Evolutionary conservation across 345 rosid genomes (phyloP), one percentile per base, ranked within the genome.

Genomic region (Combretum micranthum): DNA sequence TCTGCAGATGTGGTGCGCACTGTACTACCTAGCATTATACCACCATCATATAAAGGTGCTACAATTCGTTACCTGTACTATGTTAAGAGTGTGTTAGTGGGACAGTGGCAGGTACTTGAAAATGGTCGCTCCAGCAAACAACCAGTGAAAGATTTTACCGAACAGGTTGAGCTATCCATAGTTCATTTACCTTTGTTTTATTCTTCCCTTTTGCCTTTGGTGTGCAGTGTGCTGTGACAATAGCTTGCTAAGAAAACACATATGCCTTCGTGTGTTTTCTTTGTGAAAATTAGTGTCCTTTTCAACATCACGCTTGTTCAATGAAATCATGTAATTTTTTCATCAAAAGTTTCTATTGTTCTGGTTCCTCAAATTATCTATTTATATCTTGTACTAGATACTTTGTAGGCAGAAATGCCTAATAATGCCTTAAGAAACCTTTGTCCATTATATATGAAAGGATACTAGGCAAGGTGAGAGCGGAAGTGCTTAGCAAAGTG

Each of bases 31-130:
- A 68, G 64, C 55, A 59, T 82, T 55, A 66, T 93, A 77, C 99
- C 96, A 17, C 99, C 99, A 52, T 85, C 96, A 39, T 93, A 81
- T 65, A 82, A 69, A 64, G 99, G 99, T 64, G 69, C 91, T 53
- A 82, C 97, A 42, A 67, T 89, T 74, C 94, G 99, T 59, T 93
- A 89, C 67, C 55, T 85, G 47, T 93, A 89, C 80, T 93, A 81
- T 62, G 72, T 93, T 32, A 83, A 74, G 77, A 62, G n/a, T 78
- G 69, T 73, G 54, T 65, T 93, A 70, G 70, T 55, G 47, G 87
- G 80, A 59, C 77, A 67, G 59, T 76, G 86, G 96, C 72, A 85
- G 75, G 63, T 74, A n/a, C 32, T 82, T 64, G 94, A 89, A 62
- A 85, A 75, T 67, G 81, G 85, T 60, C 83, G 68, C 70, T 69